Evolutionary conservation across 2,329 filamentous ascomycete species (phyloP), one percentile per base, ranked within the genome.

Genomic region (Mollisiaceae sp.): DNA sequence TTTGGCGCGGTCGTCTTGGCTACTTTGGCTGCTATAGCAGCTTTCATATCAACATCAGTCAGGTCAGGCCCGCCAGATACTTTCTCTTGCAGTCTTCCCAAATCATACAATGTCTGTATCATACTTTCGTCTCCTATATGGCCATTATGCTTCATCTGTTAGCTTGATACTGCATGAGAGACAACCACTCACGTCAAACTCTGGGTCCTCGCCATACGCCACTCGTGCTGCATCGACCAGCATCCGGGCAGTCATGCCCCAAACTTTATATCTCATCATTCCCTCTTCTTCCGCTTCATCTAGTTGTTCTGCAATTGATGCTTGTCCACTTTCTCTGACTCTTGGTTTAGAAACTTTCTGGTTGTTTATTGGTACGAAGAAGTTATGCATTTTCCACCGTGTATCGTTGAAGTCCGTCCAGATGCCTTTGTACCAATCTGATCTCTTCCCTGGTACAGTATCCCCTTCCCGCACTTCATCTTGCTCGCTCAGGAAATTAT

Each of bases 181-280:
- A 18, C 38, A 66, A 54, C 50, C 24, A 54, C 73, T 20, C 69
- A 75, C 75, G 80, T 96, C 92, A 77, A 97, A 97, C 75, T 93
- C 90, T 4, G 94, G 94, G 75, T 92, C 87, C 79, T 91, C 85
- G 1, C 80, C 90, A 76, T 95, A 98, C 22, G 94, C 94, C 20
- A 97, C 84, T 68, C 92, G 83, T 39, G 94, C 94, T 4, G 91
- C 90, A 79, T 98, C 94, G 5, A 97, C 92, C 62, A 97, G 77
- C 62, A 98, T 94, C 60, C 93, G 83, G 2, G 93, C 94, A 61
- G 94, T 98, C 92, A 98, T 94, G 18, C 94, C 94, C 86, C 94
- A 97, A 4, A 98, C 93, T 71, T 91, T 89, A 79, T 95, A 97
- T 43, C 91, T 82, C 50, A 80, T 80, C 54, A 83, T 70, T 11